Base-by-base conservation (phyloP, 164 flowering plant genomes). In the Dillenia turbinata region DNA sequence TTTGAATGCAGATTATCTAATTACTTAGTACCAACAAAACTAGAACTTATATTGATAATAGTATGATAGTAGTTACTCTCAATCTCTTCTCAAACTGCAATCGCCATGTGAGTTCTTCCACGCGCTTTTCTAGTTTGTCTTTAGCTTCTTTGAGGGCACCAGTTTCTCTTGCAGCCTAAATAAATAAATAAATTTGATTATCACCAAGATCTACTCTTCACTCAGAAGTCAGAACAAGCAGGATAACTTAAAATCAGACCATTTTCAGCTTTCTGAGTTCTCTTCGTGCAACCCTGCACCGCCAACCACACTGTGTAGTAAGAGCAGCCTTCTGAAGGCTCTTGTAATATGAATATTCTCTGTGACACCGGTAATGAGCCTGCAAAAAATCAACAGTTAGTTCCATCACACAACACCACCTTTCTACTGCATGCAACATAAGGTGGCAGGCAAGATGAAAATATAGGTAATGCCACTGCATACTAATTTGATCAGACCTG, bases 91-190 rank as follows among this genome's bases (percentile, higher is more conserved):
- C 99, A 55, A 89, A 68, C 74, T 95, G 99, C 75, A 95, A 76
- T 49, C 99, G 90, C 97, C 97, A 95, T 68, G 97, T 85, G 73
- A 95, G 96, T 63, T 95, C 99, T 74, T 95, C 99, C 60, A 95
- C 97, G 54, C 89, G 92, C 80, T 95, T 95, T 80, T 95, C 97
- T 56, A 95, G 83, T 73, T 89, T 95, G 83, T 95, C 97, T 66
- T 95, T 95, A 43, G 96, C 96, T 77, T 95, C 97, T 83, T 90
- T 90, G 48, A 92, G 97, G 43, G 96, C 97, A 15, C 99, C 99
- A 4, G 99, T 95, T 79, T 95, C 99, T 70, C 96, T 82, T 57
- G 96, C 78, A 85, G 97, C 99, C 99, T 95, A 71, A 56, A 70
- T 49, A 71, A 53, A 70, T 49, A 51, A 16, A 61, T 66, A 60